Evolutionary conservation across 345 rosid genomes (phyloP), one percentile per base, ranked within the genome.

Genomic region (Zanthoxylum bungeanum): DNA sequence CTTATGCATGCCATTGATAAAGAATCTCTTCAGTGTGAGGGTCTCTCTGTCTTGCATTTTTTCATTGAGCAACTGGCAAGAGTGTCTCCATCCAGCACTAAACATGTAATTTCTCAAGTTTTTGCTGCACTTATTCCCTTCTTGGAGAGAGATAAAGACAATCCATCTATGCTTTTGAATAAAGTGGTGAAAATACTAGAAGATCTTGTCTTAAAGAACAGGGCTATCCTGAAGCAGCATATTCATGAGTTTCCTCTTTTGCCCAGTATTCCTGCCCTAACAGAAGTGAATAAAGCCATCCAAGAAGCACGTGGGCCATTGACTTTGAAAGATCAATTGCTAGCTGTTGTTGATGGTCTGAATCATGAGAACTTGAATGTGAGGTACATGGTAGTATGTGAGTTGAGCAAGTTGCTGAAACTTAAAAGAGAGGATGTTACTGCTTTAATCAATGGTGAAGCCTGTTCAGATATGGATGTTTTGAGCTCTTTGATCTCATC

Each of bases 321-420:
- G 91, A 89, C 87, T 68, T 73, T 92, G 77, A 92, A 88, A 85
- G 97, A 92, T 85, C 98, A 94, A 62, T 76, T 94, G 73, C 81
- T 90, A 66, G 89, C 87, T 77, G 80, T 85, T 76, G 86, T 86
- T 77, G 85, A 80, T 75, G 93, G 98, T 80, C 74, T 94, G 83
- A 86, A 86, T 69, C 95, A 94, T 78, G 98, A 92, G 82, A 92
- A 92, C 82, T 74, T 94, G 92, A 94, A 94, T 84, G 98, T 94
- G 61, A 90, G 98, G 74, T 94, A 94, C 78, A 94, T 94, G 97
- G 97, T 86, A 60, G 98, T 83, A 19, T 90, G 96, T 80, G 98
- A 94, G 79, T 82, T 94, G 86, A 90, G 87, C 80, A 94, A 94
- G 85, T 82, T 94, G 82, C 81, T 94, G 67, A 85, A 82, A 77